phyloP scores from a whole-genome alignment of 2,329 filamentous ascomycete genomes.

The Tolypocladium ophioglossoides region DNA sequence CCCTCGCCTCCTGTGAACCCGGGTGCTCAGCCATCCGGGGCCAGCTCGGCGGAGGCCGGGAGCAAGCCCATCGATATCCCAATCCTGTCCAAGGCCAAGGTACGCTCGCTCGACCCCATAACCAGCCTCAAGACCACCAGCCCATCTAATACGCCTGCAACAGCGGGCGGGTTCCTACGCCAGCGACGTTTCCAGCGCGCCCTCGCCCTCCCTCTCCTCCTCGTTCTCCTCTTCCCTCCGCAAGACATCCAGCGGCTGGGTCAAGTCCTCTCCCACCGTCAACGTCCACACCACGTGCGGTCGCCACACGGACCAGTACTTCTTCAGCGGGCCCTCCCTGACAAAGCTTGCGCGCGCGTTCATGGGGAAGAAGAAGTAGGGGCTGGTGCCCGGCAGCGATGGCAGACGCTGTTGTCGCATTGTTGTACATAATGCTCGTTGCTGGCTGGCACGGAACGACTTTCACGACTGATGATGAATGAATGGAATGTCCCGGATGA shows the following conservation, averaged over 20 bases:
- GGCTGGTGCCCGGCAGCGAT: background rate
- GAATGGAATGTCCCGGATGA: background rate
- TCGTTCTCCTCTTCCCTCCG: conserved; percentile 14
- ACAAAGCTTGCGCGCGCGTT: conserved; percentile 31
- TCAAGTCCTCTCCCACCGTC: conserved; percentile 28
- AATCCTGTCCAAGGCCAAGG: conserved; percentile 10
- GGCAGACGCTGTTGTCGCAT: conserved; percentile 1
- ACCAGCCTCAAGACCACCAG: conserved; percentile 1
- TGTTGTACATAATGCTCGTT: conserved; percentile 9
- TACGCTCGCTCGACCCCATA: conserved; percentile 4
- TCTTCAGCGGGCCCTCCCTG: conserved; percentile 38
- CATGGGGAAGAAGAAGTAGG: conserved; percentile 19
- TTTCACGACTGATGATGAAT: conserved; percentile 4
- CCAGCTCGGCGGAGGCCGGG: background rate
- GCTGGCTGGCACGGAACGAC: conserved; percentile 17
- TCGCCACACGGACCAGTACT: conserved; percentile 41
- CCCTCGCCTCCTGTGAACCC: conserved; percentile 6
- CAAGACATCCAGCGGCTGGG: conserved; percentile 19
- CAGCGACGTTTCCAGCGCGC: conserved; percentile 13
- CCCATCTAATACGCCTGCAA: conserved; percentile 11
- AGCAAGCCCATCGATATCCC: conserved; percentile 10
- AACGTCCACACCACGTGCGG: conserved; percentile 46
- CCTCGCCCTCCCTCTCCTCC: conserved; percentile 6
- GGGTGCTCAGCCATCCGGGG: background rate
- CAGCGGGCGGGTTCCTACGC: conserved; percentile 19